phyloP scores from a whole-genome alignment of 495 filamentous ascomycete genomes.

The Letharia columbiana region DNA sequence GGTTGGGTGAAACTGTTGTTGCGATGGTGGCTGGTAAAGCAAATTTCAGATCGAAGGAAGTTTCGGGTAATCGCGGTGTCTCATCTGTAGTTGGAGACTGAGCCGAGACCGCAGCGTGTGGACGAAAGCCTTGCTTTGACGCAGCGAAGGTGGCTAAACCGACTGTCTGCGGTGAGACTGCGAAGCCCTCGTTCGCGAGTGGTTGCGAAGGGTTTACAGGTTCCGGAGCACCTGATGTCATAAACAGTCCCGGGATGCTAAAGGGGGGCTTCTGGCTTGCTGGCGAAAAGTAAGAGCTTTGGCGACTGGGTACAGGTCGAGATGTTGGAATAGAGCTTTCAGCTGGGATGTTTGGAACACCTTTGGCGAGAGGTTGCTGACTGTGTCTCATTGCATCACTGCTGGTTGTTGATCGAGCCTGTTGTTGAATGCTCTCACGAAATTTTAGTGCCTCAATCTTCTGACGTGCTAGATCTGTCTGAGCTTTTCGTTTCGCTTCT shows the following conservation, averaged over 20 bases:
- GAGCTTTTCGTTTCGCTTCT: conserved; percentile 47
- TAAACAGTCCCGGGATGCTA: conserved; percentile 47
- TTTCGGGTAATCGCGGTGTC: neutral
- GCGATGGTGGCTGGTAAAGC: neutral
- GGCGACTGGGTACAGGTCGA: conserved; percentile 15
- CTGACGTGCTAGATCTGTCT: conserved; percentile 46
- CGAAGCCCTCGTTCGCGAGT: neutral
- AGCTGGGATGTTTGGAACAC: neutral
- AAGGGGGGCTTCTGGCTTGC: conserved; percentile 25
- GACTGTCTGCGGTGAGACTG: neutral
- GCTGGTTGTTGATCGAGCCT: conserved; percentile 8
- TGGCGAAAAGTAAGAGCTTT: conserved; percentile 24
- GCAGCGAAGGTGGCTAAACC: neutral
- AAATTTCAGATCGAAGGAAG: neutral
- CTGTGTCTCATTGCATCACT: neutral
- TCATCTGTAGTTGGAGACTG: neutral
- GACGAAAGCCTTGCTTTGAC: neutral
- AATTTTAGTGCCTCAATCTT: conserved; percentile 45
- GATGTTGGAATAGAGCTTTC: neutral
- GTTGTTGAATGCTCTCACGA: conserved; percentile 33
- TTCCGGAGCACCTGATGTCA: conserved; percentile 30
- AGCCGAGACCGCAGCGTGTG: neutral
- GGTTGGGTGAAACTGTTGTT: conserved; percentile 1
- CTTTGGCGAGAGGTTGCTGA: neutral
- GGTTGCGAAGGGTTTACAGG: neutral